These are phyloP conservation scores for Dictyostelium purpureum DNA, from an alignment of 78 protist species.

Conservation along the genomic window DNA sequence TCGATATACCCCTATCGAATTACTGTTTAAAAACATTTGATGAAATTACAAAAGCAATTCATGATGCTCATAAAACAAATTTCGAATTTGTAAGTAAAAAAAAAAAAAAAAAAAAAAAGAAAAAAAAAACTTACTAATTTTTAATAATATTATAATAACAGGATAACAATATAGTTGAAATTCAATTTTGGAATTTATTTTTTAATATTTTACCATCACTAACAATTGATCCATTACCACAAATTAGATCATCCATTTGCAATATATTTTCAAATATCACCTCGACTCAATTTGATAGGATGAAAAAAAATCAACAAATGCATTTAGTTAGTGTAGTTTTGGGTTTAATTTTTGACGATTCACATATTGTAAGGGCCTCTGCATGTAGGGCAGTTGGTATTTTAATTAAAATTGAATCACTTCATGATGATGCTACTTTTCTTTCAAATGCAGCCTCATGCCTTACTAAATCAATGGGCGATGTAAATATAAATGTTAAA, in stretches of 20 bases:
- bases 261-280: conserved; percentile 60
- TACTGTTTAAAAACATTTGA: conserved; percentile 43
- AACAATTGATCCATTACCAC: conserved; percentile 51
- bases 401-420: conserved; percentile 19
- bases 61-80: conserved; percentile 13
- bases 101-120: too few species aligned
- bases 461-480: conserved; percentile 61
- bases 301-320: conserved; percentile 10
- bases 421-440: conserved; percentile 50
- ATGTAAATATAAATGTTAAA: conserved; percentile 47
- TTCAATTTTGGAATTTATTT: conserved; percentile 37
- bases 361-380: conserved; percentile 43
- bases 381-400: conserved; percentile 57
- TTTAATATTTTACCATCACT: conserved; percentile 13
- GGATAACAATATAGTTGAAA: background rate
- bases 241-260: conserved; percentile 65
- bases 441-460: conserved; percentile 52
- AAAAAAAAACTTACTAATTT: background rate
- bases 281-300: background rate
- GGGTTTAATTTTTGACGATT: conserved; percentile 55
- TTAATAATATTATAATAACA: background rate
- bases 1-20: background rate
- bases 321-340: conserved; percentile 44
- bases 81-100: background rate
- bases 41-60: conserved; percentile 56